These are phyloP conservation scores for Talaromyces stipitatus DNA, from an alignment of 495 filamentous ascomycete genomes.

Conservation along the genomic window DNA sequence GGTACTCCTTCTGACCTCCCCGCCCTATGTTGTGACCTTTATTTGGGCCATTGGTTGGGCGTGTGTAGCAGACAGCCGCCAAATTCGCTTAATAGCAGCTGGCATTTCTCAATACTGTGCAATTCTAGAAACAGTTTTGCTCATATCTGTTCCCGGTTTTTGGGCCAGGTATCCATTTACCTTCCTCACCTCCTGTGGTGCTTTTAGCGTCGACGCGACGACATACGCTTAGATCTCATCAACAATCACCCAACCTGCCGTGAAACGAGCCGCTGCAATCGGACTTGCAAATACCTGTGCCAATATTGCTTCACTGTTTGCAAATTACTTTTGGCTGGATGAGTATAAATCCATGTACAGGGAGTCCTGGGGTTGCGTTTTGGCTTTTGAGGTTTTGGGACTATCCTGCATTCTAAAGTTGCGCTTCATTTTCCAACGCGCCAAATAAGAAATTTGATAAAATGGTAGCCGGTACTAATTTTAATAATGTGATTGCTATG, in stretches of 20 bases:
- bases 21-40: conserved; percentile 11
- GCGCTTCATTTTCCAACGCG: conserved; percentile 7
- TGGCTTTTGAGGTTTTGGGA: conserved; percentile 12
- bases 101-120: conserved; percentile 5
- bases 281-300: conserved; percentile 9
- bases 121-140: conserved; percentile 8
- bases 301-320: conserved; percentile 8
- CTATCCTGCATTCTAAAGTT: conserved; percentile 12
- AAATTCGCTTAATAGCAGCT: conserved; percentile 9
- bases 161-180: conserved; percentile 13
- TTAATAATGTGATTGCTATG: no score
- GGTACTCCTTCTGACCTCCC: conserved; percentile 10
- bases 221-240: conserved; percentile 14
- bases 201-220: conserved; percentile 9
- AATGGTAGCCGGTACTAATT: conserved; percentile 6
- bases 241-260: conserved; percentile 9
- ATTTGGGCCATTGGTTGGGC: conserved; percentile 8
- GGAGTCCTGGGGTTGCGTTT: conserved; percentile 14
- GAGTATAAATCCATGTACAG: conserved; percentile 10
- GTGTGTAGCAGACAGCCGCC: conserved; percentile 6
- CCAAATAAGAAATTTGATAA: conserved; percentile 14
- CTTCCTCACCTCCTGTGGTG: conserved; percentile 9
- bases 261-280: conserved; percentile 9
- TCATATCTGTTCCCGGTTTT: conserved; percentile 6
- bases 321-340: conserved; percentile 14